These are phyloP conservation scores for Stachybotrys echinatus DNA, from an alignment of 2,329 filamentous ascomycete genomes.

Conservation along the genomic window DNA sequence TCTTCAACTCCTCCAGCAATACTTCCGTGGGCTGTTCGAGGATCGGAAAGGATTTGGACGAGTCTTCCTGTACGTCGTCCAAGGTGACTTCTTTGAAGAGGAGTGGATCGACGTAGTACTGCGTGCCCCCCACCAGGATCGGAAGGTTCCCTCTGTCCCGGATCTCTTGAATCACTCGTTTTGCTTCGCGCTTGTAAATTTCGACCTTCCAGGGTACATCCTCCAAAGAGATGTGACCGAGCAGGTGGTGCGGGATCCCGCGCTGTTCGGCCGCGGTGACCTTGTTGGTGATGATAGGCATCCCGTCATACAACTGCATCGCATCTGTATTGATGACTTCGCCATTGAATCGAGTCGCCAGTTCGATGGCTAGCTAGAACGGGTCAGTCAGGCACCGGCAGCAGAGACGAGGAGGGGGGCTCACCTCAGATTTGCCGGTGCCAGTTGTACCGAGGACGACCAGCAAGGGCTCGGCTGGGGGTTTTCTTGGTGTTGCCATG, in stretches of 20 bases:
- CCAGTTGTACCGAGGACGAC: constrained; percentile 85
- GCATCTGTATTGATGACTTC: constrained; percentile 97
- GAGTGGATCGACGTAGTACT: constrained; percentile 89
- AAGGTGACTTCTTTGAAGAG: constrained; percentile 66
- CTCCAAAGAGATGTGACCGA: constrained; percentile 70
- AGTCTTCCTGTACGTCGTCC: constrained; percentile 30
- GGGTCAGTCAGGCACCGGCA: constrained; percentile 1
- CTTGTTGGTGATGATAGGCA: constrained; percentile 95
- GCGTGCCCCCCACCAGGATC: constrained; percentile 88
- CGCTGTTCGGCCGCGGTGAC: constrained; percentile 69
- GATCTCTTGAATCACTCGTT: constrained; percentile 70
- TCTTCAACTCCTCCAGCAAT: constrained; percentile 66
- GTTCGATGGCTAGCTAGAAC: constrained; percentile 75
- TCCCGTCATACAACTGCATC: constrained; percentile 91
- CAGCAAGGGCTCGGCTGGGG: constrained; percentile 58
- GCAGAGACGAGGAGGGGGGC: constrained; percentile 9
- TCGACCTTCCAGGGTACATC: constrained; percentile 81
- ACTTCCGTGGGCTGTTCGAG: constrained; percentile 65
- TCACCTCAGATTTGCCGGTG: constrained; percentile 87
- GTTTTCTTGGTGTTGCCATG: constrained; percentile 27
- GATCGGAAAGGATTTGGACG: constrained; percentile 55
- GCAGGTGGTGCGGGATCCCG: constrained; percentile 80
- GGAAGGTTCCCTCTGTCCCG: constrained; percentile 72
- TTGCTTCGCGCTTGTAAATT: constrained; percentile 67
- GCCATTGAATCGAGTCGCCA: constrained; percentile 78